A percentile compares a stretch with the other conserved stretches of the same genome.
phyloP scores from a whole-genome alignment of 352 stramenopile genomes.

The Pythium dissotocum region DNA sequence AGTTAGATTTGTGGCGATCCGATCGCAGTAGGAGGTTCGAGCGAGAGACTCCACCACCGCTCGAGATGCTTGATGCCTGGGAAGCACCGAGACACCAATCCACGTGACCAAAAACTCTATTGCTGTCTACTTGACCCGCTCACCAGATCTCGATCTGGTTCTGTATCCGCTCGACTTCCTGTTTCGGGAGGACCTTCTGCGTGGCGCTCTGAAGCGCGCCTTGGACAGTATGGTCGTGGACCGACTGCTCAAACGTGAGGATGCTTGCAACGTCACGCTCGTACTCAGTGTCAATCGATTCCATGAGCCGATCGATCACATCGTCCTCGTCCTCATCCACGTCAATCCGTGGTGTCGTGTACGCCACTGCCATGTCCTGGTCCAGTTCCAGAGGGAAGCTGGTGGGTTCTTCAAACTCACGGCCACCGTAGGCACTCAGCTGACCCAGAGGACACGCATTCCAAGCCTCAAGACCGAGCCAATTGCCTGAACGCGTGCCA shows the following conservation, averaged over 20 bases:
- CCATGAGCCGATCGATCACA: conserved; percentile 49
- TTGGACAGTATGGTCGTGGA: conserved; percentile 52
- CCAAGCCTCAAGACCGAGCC: conserved; percentile 45
- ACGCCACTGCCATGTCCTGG: conserved; percentile 32
- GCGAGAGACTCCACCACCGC: background rate
- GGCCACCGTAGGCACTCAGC: conserved; percentile 8
- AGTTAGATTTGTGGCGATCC: background rate
- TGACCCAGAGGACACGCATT: conserved; percentile 45
- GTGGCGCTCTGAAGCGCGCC: conserved; percentile 38
- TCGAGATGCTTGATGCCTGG: conserved; percentile 3
- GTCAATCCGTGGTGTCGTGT: conserved; percentile 30
- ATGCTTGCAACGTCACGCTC: conserved; percentile 35
- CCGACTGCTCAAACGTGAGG: conserved; percentile 40
- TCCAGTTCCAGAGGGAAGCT: conserved; percentile 58
- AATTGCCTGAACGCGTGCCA: conserved; percentile 20
- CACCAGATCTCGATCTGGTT: conserved; percentile 82
- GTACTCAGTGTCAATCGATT: conserved; percentile 52
- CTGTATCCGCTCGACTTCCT: conserved; percentile 77
- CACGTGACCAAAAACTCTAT: conserved; percentile 8
- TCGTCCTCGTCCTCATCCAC: conserved; percentile 38
- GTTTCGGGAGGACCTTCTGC: conserved; percentile 54
- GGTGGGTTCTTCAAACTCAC: conserved; percentile 5
- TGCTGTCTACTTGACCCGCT: background rate
- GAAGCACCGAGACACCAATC: background rate
- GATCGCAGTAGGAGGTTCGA: background rate